Evolutionary conservation across 2,329 filamentous ascomycete genomes (phyloP).

Genomic region (Tympanopsis confertula): DNA sequence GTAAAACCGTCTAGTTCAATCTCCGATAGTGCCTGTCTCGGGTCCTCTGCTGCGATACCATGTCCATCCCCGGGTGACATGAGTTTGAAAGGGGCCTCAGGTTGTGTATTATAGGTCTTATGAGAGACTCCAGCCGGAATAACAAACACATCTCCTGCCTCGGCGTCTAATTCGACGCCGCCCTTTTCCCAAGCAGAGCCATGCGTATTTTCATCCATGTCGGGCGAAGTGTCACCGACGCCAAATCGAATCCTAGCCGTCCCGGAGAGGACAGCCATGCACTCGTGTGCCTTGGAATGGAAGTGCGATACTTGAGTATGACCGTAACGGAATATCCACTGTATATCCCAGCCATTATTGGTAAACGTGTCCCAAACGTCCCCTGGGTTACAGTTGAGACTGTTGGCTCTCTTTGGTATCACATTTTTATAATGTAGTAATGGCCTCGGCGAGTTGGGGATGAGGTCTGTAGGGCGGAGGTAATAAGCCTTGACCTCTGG

Average conservation of each 20-base stretch:
- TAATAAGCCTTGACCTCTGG: constrained; percentile 23
- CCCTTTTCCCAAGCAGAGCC: constrained; percentile 28
- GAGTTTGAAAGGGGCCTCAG: constrained; percentile 22
- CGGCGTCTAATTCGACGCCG: constrained; percentile 33
- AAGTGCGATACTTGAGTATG: constrained; percentile 42
- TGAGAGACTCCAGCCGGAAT: constrained; percentile 43
- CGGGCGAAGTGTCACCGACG: constrained; percentile 30
- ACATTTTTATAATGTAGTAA: constrained; percentile 38
- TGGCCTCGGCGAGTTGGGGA: constrained; percentile 38
- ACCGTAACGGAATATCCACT: constrained; percentile 47
- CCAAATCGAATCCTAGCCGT: constrained; percentile 40
- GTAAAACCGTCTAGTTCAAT: constrained; percentile 31
- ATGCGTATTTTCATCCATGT: constrained; percentile 24
- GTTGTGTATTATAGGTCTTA: constrained; percentile 34
- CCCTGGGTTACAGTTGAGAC: constrained; percentile 11
- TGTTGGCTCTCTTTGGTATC: constrained; percentile 11
- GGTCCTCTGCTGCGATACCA: constrained; percentile 17
- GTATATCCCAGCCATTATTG: constrained; percentile 35
- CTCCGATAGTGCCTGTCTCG: constrained; percentile 17
- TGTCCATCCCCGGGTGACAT: constrained; percentile 30
- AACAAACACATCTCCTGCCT: constrained; percentile 44
- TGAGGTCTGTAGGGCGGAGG: constrained; percentile 27
- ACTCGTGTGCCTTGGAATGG: constrained; percentile 42
- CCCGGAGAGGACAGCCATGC: constrained; percentile 42
- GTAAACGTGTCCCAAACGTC: constrained; percentile 30